These are phyloP conservation scores for Populus hybrid DNA, from an alignment of 441 rosid genomes.

Conservation along the genomic window DNA sequence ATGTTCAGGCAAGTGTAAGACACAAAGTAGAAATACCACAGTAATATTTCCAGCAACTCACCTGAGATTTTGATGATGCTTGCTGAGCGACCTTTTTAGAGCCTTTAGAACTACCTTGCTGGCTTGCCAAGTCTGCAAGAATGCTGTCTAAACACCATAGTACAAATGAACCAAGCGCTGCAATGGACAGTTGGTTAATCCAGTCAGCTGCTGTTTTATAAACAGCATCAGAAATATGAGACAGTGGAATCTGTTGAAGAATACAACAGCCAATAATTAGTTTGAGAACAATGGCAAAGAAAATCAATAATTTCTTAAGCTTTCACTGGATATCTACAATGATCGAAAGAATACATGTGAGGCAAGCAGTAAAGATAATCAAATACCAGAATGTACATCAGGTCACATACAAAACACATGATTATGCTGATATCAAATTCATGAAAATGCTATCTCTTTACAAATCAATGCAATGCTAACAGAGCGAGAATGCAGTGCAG, in stretches of 20 bases:
- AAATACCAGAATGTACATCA: not conserved
- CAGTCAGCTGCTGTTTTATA: constrained; percentile 74
- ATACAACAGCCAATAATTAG: not conserved
- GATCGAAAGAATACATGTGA: not conserved
- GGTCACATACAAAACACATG: not conserved
- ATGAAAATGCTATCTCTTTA: no score
- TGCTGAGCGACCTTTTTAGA: constrained; percentile 67
- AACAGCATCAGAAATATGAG: constrained; percentile 63
- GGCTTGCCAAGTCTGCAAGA: constrained; percentile 61
- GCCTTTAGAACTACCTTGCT: constrained; percentile 54
- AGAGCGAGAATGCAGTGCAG: not conserved
- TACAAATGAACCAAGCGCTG: constrained; percentile 68
- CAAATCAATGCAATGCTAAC: not conserved
- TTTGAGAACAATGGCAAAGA: not conserved
- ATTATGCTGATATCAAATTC: not conserved
- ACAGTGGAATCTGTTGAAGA: constrained; percentile 58
- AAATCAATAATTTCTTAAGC: not conserved
- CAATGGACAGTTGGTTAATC: constrained; percentile 65
- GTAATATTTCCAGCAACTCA: constrained; percentile 12
- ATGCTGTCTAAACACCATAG: constrained; percentile 74
- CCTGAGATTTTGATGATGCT: constrained; percentile 80
- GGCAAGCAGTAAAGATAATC: not conserved
- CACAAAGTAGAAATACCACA: not conserved
- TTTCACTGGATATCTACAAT: not conserved
- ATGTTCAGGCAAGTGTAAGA: not conserved